Percentiles rank a stretch among this genome's conserved stretches.
phyloP scores from a whole-genome alignment of 148 eudicot species.

The Tetragonia tetragonoides region DNA sequence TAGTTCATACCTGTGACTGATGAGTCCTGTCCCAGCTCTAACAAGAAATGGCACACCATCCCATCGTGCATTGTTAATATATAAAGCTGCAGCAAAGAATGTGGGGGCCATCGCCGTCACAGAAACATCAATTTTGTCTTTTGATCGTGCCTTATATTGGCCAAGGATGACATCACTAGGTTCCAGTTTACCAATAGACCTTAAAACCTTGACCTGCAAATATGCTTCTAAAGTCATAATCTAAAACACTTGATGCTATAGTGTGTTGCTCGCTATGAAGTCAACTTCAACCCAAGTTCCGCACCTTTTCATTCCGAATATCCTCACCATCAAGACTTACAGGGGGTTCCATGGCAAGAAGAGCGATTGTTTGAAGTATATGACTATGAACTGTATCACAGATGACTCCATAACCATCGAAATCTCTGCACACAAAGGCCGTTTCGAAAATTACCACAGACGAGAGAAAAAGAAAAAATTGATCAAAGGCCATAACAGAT shows the following conservation, averaged over 20 bases:
- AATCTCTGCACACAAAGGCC: conserved; percentile 20
- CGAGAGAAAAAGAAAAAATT: background rate
- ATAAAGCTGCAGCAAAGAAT: conserved; percentile 36
- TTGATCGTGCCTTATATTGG: conserved; percentile 32
- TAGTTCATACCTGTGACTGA: conserved; percentile 27
- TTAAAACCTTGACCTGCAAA: conserved; percentile 43
- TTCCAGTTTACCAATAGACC: conserved; percentile 35
- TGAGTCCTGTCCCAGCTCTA: conserved; percentile 33
- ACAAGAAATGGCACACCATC: conserved; percentile 45
- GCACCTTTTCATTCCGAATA: conserved; percentile 46
- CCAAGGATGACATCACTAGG: conserved; percentile 32
- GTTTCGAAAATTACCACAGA: background rate
- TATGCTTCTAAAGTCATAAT: background rate
- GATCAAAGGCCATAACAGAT: background rate
- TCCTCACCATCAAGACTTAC: conserved; percentile 42
- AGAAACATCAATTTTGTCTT: conserved; percentile 27
- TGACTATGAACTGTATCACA: conserved; percentile 38
- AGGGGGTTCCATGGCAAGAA: conserved; percentile 47
- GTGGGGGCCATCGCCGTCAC: conserved; percentile 30
- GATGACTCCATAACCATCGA: conserved; percentile 39
- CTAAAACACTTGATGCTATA: background rate
- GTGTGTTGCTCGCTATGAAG: background rate
- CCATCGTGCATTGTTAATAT: conserved; percentile 40
- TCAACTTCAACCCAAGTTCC: background rate
- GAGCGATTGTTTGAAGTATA: conserved; percentile 34